These are phyloP conservation scores for Parastagonospora nodorum DNA, from an alignment of 2,329 filamentous ascomycete species.

Conservation along the genomic window DNA sequence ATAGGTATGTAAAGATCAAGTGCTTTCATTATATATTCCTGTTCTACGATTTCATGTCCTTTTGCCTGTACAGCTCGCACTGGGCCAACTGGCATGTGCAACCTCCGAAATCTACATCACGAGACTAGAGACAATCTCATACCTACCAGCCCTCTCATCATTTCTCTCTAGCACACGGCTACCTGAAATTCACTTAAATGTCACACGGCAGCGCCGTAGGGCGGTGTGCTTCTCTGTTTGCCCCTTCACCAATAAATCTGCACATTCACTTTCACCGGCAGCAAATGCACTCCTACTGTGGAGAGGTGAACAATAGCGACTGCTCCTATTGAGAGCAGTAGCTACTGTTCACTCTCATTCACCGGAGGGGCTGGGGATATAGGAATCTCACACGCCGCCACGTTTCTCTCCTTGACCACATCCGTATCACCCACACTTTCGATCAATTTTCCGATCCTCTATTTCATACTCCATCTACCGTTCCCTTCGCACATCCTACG, in stretches of 20 bases:
- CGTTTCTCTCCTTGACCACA: neutral
- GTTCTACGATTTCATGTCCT: too few species aligned
- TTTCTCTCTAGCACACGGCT: too few species aligned
- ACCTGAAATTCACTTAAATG: too few species aligned
- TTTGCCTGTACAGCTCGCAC: too few species aligned
- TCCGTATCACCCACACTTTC: neutral
- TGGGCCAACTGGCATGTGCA: too few species aligned
- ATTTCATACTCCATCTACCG: conserved; percentile 1
- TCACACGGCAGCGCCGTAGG: too few species aligned
- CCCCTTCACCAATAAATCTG: conserved; percentile 1
- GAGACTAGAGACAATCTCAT: too few species aligned
- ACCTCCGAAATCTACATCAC: too few species aligned
- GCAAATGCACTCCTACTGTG: neutral
- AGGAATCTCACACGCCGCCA: too few species aligned
- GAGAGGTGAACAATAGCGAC: conserved; percentile 6
- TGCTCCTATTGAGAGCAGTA: conserved; percentile 2
- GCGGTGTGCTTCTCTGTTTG: neutral
- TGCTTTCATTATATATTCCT: too few species aligned
- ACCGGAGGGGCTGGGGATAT: neutral
- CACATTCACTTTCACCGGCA: conserved; percentile 22
- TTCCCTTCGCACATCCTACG: neutral
- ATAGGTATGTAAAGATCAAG: too few species aligned
- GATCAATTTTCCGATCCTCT: neutral
- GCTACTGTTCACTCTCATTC: conserved; percentile 3
- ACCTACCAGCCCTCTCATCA: too few species aligned